Base-by-base conservation (phyloP, 2,329 filamentous ascomycete genomes). In the Didymella segeticola region DNA sequence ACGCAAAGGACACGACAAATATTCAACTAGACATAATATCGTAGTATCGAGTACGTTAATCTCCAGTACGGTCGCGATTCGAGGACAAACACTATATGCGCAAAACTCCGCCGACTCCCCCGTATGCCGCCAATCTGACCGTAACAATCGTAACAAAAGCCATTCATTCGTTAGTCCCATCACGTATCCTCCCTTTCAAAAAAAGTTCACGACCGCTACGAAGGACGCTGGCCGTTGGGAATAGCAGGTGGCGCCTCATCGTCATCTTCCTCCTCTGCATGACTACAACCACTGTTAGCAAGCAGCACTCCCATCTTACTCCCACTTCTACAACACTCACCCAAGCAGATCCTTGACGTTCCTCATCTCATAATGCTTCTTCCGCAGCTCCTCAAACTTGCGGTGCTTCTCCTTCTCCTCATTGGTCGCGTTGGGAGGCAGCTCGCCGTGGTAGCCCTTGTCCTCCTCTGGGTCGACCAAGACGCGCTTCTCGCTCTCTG, bases 301-400 rank as follows among this genome's bases (percentile, higher is more conserved):
- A 22, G 2, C n/a, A n/a, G n/a, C n/a, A n/a, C n/a, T n/a, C n/a
- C n/a, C n/a, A n/a, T n/a, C n/a, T 1, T 2, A 7, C 27, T 5
- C 27, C 19, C 12, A 17, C n/a, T 12, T 20, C 9, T 26, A 14
- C 5, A 6, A 0, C 14, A 64, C 70, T 37, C 75, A 88, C 86
- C 91, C 93, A 61, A 99, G 84, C 47, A 98, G 78, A 69, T 88
- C 85, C 68, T 95, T 96, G 53, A 97, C 92, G 70, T 95, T 89
- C 78, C 86, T 91, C 95, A 99, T 99, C 82, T 99, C 95, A 77
- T 99, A 99, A 77, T 99, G 95, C 80, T 88, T 93, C 86, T 95
- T 97, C 70, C 95, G 86, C 80, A 91, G 83, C 78, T 90, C 83
- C 79, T 97, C 93, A 74, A 99, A 99, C 72, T 89, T 86, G 71